Evolutionary conservation across 805 yeast genomes (phyloP).

Genomic region (Zygoascus tannicola): DNA sequence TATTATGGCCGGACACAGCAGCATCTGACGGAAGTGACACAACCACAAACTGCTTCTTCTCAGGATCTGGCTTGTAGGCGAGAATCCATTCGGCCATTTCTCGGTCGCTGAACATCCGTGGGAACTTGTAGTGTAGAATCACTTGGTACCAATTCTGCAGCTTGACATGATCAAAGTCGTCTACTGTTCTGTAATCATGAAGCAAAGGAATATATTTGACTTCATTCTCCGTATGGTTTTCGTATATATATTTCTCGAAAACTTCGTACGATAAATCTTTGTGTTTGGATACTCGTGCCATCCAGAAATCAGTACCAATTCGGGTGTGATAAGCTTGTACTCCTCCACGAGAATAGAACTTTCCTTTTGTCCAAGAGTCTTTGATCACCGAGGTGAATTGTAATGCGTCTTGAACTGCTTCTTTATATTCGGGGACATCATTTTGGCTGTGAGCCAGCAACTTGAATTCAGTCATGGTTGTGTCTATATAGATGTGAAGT

Average conservation of each 20-base stretch:
- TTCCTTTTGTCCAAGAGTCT: conserved; percentile 19
- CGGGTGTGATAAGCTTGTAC: conserved; percentile 20
- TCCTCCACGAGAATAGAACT: conserved; percentile 9
- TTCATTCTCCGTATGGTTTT: conserved; percentile 32
- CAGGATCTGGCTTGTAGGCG: conserved; percentile 22
- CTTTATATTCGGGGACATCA: conserved; percentile 18
- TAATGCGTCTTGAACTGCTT: conserved; percentile 16
- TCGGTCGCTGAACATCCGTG: conserved; percentile 27
- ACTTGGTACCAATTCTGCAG: conserved; percentile 21
- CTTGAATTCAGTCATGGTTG: conserved; percentile 12
- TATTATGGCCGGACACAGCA: conserved; percentile 12
- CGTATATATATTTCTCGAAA: conserved; percentile 23
- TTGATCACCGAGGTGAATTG: conserved; percentile 14
- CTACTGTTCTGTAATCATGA: conserved; percentile 20
- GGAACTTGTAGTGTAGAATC: conserved; percentile 27
- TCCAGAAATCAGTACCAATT: conserved; percentile 28
- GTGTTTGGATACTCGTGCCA: conserved; percentile 29
- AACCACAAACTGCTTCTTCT: conserved; percentile 25
- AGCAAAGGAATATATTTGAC: conserved; percentile 30
- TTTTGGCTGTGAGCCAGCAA: conserved; percentile 14
- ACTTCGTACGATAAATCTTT: conserved; percentile 22
- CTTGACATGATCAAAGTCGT: conserved; percentile 9
- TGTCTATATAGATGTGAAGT: too few relatives aligned
- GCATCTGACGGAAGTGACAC: conserved; percentile 29
- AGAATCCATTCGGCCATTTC: conserved; percentile 31